Conservation (phyloP, 2,329 filamentous ascomycete species). For the Daldinia eschscholtzii region DNA sequence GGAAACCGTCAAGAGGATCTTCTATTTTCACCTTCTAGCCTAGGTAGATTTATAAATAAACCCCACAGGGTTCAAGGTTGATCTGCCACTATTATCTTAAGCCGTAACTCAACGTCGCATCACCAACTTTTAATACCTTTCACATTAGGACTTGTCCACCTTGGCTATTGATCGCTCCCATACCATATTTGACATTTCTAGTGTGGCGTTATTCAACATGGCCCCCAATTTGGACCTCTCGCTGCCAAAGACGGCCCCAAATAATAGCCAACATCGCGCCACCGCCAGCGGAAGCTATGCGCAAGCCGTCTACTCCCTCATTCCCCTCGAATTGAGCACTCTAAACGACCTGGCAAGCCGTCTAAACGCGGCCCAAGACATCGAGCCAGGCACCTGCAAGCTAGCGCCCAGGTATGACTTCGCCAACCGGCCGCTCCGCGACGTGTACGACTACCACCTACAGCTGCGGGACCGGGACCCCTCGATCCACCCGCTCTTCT, state of each 20-base stretch:
- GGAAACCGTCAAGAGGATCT: too few species aligned
- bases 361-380: slow-evolving; percentile 9
- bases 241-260: slow-evolving; percentile 17
- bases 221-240: not conserved
- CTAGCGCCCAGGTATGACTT: slow-evolving; percentile 14
- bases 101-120: not conserved
- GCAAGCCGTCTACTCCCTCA: slow-evolving; percentile 18
- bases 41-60: not conserved
- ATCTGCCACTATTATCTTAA: not conserved
- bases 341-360: slow-evolving; percentile 2
- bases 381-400: slow-evolving; percentile 7
- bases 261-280: slow-evolving; percentile 14
- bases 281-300: not conserved
- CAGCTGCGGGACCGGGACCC: slow-evolving; percentile 11
- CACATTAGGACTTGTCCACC: not conserved
- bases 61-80: not conserved
- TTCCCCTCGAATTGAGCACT: slow-evolving; percentile 2
- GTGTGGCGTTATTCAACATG: too few species aligned
- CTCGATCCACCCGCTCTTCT: slow-evolving; percentile 17
- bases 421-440: slow-evolving; percentile 7
- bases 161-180: not conserved
- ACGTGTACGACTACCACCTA: slow-evolving; percentile 19
- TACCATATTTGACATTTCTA: not conserved
- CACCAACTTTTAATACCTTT: not conserved
- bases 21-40: not conserved